Percentiles rank a stretch among this genome's conserved stretches.
Conservation (phyloP, 345 rosid genomes). For the Balakata baccata region DNA sequence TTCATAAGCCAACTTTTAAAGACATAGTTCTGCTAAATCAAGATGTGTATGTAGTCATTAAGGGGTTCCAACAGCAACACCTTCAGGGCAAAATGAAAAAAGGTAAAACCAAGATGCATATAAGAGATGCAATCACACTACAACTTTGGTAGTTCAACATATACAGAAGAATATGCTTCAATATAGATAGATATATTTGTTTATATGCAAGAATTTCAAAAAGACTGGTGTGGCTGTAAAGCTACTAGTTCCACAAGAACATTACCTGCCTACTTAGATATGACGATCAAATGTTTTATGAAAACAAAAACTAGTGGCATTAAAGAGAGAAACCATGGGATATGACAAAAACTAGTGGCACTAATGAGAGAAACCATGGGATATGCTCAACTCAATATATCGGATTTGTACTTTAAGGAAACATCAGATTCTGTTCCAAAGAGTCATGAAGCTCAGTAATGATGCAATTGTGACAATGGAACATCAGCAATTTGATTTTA, state of each 20-base stretch:
- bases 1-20: not conserved
- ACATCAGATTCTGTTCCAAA: not conserved
- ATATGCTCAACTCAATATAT: not conserved
- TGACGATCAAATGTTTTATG: not conserved
- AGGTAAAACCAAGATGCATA: too few relatives aligned
- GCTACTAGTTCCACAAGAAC: not conserved
- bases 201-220: too few relatives aligned
- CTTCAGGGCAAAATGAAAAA: too few relatives aligned
- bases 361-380: not conserved
- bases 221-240: not conserved
- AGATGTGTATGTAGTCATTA: too few relatives aligned
- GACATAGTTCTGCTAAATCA: not conserved
- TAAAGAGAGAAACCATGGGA: not conserved
- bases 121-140: too few relatives aligned
- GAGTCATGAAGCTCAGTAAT: not conserved
- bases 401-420: not conserved
- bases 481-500: not conserved
- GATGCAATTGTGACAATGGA: not conserved
- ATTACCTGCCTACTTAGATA: not conserved
- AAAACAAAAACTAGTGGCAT: not conserved
- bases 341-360: too few relatives aligned
- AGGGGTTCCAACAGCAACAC: too few relatives aligned
- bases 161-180: too few relatives aligned
- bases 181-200: too few relatives aligned
- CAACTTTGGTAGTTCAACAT: too few relatives aligned